These are phyloP conservation scores for Trichosporon sp. DNA, from an alignment of 1,284 basidiomycete species.

Conservation along the genomic window DNA sequence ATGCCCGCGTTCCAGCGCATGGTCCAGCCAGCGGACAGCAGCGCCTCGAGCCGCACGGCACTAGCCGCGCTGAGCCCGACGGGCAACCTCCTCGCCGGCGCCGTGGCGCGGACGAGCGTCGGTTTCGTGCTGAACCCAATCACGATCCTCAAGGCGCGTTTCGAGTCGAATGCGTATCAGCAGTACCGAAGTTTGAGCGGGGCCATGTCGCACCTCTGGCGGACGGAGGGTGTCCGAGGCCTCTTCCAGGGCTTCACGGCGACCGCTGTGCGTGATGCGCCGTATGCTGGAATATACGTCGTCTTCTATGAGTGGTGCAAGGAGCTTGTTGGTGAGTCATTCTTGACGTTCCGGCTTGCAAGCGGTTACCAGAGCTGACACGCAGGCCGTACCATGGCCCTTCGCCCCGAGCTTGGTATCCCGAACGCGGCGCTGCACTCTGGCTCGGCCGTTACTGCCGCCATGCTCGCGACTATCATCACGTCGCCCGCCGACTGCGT, in stretches of 20 bases:
- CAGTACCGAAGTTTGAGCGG: constrained; percentile 60
- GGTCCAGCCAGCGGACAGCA: constrained; percentile 6
- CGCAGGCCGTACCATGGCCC: constrained; percentile 8
- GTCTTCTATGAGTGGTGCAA: constrained; percentile 85
- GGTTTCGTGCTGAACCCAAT: constrained; percentile 89
- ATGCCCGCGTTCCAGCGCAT: constrained; percentile 40
- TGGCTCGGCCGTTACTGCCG: constrained; percentile 61
- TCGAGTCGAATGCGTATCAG: constrained; percentile 77
- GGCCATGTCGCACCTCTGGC: constrained; percentile 60
- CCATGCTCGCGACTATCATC: constrained; percentile 68
- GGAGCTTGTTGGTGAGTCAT: constrained; percentile 54
- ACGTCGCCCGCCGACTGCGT: constrained; percentile 89
- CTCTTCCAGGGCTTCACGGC: constrained; percentile 84
- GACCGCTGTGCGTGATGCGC: constrained; percentile 87
- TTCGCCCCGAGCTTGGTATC: constrained; percentile 18
- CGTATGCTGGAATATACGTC: constrained; percentile 90
- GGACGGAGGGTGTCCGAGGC: constrained; percentile 66
- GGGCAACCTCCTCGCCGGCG: constrained; percentile 87
- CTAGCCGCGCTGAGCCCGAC: constrained; percentile 69
- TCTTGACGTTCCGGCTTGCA: too few species aligned
- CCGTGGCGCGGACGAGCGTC: constrained; percentile 73
- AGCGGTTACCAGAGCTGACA: background rate
- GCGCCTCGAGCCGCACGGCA: constrained; percentile 34
- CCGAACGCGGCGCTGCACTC: constrained; percentile 46
- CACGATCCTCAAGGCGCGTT: constrained; percentile 89